Conservation (phyloP, 176 grass and related monocot genomes). For the Elaeis guineensis region DNA sequence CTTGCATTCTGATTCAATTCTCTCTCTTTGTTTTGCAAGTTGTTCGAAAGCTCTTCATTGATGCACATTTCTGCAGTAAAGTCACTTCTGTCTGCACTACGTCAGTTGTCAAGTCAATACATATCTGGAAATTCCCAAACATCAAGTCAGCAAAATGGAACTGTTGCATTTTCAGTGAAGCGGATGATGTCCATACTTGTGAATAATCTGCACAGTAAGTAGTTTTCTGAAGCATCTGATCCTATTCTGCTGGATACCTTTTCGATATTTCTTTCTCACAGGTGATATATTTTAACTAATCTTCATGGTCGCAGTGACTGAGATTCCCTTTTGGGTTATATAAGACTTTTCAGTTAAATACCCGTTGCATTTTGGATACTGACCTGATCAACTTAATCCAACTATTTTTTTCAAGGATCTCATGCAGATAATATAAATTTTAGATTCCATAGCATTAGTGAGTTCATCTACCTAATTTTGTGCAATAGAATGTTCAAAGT, state of each 20-base stretch:
- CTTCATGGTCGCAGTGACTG: too few species aligned
- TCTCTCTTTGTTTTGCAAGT: constrained; percentile 45
- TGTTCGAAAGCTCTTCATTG: constrained; percentile 96
- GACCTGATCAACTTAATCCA: too few species aligned
- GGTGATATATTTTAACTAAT: too few species aligned
- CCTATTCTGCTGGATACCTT: too few species aligned
- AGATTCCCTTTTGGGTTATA: too few species aligned
- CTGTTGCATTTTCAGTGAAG: constrained; percentile 87
- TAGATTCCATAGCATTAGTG: too few species aligned
- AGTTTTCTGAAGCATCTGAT: neutral
- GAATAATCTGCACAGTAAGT: constrained; percentile 83
- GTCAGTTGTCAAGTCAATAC: constrained; percentile 91
- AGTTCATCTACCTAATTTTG: too few species aligned
- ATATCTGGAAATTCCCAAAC: constrained; percentile 51
- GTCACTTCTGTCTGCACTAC: constrained; percentile 83
- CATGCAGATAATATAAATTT: too few species aligned
- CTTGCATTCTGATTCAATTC: constrained; percentile 13
- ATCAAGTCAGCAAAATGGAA: constrained; percentile 61
- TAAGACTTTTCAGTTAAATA: too few species aligned
- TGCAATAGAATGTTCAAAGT: too few species aligned
- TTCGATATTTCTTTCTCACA: too few species aligned
- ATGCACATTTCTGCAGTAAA: constrained; percentile 90
- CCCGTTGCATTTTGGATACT: neutral
- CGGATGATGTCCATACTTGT: constrained; percentile 81
- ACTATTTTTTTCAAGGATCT: too few species aligned